Conservation (phyloP, 495 filamentous ascomycete species). For the Melanomma pulvis-pyrius region DNA sequence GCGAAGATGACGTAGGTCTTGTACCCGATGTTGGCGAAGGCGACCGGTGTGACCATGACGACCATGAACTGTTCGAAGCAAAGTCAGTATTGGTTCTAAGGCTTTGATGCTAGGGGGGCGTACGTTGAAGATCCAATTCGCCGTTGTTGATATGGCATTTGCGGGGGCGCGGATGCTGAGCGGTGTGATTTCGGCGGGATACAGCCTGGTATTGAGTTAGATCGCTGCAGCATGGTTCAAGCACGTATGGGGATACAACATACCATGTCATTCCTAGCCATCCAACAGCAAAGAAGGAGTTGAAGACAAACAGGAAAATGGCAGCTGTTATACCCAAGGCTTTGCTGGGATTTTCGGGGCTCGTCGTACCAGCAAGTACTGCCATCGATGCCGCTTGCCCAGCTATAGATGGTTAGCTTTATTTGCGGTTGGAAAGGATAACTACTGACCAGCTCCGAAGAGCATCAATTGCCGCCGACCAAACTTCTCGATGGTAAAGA, state of each 20-base stretch:
- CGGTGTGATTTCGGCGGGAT: conserved; percentile 61
- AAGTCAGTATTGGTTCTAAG: too few species aligned
- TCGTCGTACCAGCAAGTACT: conserved; percentile 61
- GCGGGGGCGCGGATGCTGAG: conserved; percentile 58
- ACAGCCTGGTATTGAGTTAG: conserved; percentile 43
- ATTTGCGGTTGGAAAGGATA: too few species aligned
- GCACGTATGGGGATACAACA: background rate
- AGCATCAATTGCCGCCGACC: conserved; percentile 82
- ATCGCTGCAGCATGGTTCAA: background rate
- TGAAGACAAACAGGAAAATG: conserved; percentile 63
- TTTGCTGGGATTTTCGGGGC: conserved; percentile 1
- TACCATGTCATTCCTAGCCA: conserved; percentile 61
- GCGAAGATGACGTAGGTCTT: conserved; percentile 48
- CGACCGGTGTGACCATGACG: conserved; percentile 41
- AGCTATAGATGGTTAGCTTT: too few species aligned
- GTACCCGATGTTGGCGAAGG: conserved; percentile 40
- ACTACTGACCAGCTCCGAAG: conserved; percentile 74
- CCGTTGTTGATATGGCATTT: conserved; percentile 54
- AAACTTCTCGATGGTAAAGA: conserved; percentile 79
- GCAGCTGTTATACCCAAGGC: conserved; percentile 35
- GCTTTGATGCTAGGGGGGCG: too few species aligned
- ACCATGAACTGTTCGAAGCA: conserved; percentile 25
- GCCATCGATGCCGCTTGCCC: conserved; percentile 86
- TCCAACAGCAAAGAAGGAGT: conserved; percentile 61
- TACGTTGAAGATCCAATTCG: conserved; percentile 52